These are phyloP conservation scores for Skeletonema grethae DNA, from an alignment of 108 stramenopile species.

Conservation along the genomic window DNA sequence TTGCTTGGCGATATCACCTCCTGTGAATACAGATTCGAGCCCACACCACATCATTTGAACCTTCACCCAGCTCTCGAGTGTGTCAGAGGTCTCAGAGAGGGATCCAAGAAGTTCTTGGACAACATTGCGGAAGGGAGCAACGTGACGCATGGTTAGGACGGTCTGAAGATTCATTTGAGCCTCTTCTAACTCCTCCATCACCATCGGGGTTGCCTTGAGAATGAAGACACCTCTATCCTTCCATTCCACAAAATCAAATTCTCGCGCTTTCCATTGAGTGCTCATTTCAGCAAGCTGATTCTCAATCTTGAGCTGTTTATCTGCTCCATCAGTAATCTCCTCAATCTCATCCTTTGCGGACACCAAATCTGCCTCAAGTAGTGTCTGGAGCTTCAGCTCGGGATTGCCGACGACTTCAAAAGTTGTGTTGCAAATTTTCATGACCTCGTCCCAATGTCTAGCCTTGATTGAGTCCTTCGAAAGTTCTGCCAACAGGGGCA, in stretches of 20 bases:
- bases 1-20: slow-evolving; percentile 93
- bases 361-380: slow-evolving; percentile 64
- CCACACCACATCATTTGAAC: slow-evolving; percentile 94
- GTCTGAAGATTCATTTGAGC: slow-evolving; percentile 89
- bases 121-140: slow-evolving; percentile 76
- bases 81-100: slow-evolving; percentile 88
- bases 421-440: slow-evolving; percentile 59
- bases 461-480: slow-evolving; percentile 85
- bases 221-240: slow-evolving; percentile 80
- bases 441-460: slow-evolving; percentile 91
- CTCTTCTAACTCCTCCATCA: slow-evolving; percentile 93
- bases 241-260: slow-evolving; percentile 83
- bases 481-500: slow-evolving; percentile 84
- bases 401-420: slow-evolving; percentile 75
- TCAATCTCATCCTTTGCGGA: slow-evolving; percentile 71
- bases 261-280: slow-evolving; percentile 64
- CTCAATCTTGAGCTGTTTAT: slow-evolving; percentile 90
- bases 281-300: slow-evolving; percentile 76
- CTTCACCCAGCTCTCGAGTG: slow-evolving; percentile 90
- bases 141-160: slow-evolving; percentile 88
- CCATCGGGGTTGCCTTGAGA: slow-evolving; percentile 73
- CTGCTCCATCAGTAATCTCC: slow-evolving; percentile 90
- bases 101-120: slow-evolving; percentile 77
- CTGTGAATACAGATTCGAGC: slow-evolving; percentile 89
- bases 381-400: slow-evolving; percentile 75